Evolutionary conservation across 148 eudicot genomes (phyloP).

Genomic region (Camellia sinensis): DNA sequence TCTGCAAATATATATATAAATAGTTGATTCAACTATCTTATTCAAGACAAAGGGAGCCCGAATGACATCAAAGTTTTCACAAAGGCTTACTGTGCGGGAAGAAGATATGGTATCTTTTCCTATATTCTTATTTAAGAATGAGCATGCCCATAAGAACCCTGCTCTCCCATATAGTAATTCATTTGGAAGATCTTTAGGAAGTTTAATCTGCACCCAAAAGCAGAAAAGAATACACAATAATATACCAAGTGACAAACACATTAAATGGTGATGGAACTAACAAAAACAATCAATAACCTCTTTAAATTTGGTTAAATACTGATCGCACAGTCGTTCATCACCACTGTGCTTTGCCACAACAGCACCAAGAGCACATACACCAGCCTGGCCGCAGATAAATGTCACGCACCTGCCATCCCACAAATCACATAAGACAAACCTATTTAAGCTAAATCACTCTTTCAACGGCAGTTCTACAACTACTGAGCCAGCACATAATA

Average conservation of each 20-base stretch:
- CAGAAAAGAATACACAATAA: not conserved
- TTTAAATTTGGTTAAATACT: constrained; percentile 54
- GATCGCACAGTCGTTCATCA: constrained; percentile 41
- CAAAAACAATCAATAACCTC: constrained; percentile 40
- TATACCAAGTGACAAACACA: not conserved
- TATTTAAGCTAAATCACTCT: not conserved
- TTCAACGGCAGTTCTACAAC: not conserved
- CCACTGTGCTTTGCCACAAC: constrained; percentile 68
- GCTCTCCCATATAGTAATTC: constrained; percentile 84
- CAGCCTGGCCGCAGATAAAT: constrained; percentile 81
- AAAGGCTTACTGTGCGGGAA: constrained; percentile 42
- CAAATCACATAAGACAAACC: not conserved
- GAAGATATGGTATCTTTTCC: constrained; percentile 61
- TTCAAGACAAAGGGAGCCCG: not conserved
- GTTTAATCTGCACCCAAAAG: constrained; percentile 49
- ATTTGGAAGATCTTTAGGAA: constrained; percentile 65
- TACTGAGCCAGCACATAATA: not conserved
- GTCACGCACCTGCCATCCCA: constrained; percentile 58
- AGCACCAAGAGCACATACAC: constrained; percentile 88
- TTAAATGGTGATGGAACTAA: not conserved
- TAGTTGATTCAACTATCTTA: not conserved
- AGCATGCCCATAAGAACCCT: constrained; percentile 85
- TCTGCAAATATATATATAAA: constrained; percentile 25
- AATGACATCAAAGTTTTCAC: not conserved
- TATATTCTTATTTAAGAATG: constrained; percentile 69